Conservation (phyloP, 257 asterid species). For the Nicotiana tomentosiformis region DNA sequence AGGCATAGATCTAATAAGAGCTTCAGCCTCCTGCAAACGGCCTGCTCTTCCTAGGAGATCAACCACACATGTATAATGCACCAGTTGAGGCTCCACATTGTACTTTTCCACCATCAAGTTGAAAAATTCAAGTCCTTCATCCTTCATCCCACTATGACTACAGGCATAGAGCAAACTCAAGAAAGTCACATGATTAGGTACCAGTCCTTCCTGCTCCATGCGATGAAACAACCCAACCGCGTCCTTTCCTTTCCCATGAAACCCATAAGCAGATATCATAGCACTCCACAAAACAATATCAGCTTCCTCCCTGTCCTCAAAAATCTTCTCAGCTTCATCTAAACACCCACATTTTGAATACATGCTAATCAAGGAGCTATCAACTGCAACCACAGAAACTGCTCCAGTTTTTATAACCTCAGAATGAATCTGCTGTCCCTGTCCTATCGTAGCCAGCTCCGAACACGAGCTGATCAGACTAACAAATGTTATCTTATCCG, state of each 20-base stretch:
- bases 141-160: constrained; percentile 80
- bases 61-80: constrained; percentile 81
- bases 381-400: constrained; percentile 42
- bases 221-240: constrained; percentile 47
- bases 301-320: constrained; percentile 39
- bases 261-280: constrained; percentile 85
- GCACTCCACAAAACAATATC: constrained; percentile 72
- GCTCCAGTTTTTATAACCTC: constrained; percentile 71
- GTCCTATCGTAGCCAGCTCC: constrained; percentile 75
- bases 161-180: constrained; percentile 82
- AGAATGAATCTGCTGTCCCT: constrained; percentile 86
- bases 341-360: constrained; percentile 85
- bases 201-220: constrained; percentile 56
- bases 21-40: constrained; percentile 68
- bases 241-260: constrained; percentile 78
- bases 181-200: constrained; percentile 62
- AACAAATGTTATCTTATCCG: constrained; percentile 75
- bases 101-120: constrained; percentile 47
- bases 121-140: constrained; percentile 60
- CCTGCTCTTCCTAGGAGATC: constrained; percentile 94
- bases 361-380: constrained; percentile 78
- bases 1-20: constrained; percentile 65
- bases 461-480: constrained; percentile 74
- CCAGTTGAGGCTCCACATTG: constrained; percentile 53
- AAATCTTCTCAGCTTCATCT: constrained; percentile 60